Evolutionary conservation across 345 rosid species (phyloP).

Genomic region (Limnanthes douglasii): DNA sequence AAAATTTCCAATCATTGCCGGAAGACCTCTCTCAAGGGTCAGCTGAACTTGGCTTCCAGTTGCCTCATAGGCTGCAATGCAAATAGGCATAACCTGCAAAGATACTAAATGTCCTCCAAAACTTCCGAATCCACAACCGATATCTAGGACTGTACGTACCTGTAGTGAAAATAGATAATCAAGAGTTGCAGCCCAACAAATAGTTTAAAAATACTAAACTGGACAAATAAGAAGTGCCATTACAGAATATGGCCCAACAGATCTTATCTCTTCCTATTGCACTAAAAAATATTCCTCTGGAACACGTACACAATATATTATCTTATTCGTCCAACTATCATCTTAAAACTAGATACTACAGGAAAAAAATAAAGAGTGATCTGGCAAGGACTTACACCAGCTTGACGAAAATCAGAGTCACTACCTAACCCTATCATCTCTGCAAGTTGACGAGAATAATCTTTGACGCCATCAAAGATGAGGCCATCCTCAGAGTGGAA

Average conservation of each 20-base stretch:
- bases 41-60: conserved; percentile 97
- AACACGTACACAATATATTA: no score
- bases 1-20: conserved; percentile 89
- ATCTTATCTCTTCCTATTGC: neutral
- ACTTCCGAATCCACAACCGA: conserved; percentile 98
- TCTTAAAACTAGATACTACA: no score
- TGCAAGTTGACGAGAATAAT: conserved; percentile 86
- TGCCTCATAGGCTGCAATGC: conserved; percentile 85
- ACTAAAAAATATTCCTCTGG: no score
- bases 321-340: no score
- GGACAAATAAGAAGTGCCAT: no score
- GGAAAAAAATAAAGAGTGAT: no score
- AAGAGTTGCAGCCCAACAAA: conserved; percentile 1
- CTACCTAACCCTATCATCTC: conserved; percentile 96
- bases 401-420: conserved; percentile 76
- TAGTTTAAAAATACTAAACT: no score
- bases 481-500: conserved; percentile 86
- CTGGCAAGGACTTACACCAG: conserved; percentile 85
- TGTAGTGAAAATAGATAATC: conserved; percentile 11
- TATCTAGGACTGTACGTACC: conserved; percentile 73
- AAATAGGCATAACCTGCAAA: conserved; percentile 63
- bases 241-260: no score
- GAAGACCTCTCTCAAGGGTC: conserved; percentile 97
- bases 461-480: conserved; percentile 87
- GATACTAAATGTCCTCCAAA: conserved; percentile 93